Conservation (phyloP, 179 eudicot species). For the Silene coronaria region DNA sequence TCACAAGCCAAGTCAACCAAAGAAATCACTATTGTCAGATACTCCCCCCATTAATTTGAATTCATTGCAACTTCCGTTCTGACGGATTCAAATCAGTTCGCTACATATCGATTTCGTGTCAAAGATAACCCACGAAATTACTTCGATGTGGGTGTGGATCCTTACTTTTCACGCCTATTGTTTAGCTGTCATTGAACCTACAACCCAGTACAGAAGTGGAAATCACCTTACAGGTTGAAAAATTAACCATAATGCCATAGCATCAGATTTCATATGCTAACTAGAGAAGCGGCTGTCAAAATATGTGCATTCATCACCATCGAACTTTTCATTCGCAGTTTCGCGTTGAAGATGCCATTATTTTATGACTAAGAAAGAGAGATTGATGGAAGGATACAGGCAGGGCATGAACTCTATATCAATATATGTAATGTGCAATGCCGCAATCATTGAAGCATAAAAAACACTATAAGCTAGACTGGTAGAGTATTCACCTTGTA, state of each 20-base stretch:
- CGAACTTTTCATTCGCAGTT: not conserved
- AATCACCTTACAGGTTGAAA: not conserved
- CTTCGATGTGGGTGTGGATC: not conserved
- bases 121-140: not conserved
- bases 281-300: no score
- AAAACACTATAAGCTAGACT: not conserved
- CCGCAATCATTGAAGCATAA: not conserved
- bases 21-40: not conserved
- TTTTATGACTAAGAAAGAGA: not conserved
- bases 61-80: not conserved
- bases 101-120: not conserved
- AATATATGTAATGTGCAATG: not conserved
- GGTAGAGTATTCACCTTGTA: not conserved
- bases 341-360: not conserved
- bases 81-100: not conserved
- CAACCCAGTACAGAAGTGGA: not conserved
- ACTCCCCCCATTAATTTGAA: not conserved
- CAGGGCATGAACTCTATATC: not conserved
- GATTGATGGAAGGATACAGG: not conserved
- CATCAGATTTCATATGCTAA: not conserved
- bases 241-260: not conserved
- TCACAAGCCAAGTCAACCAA: constrained; percentile 8
- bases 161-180: not conserved
- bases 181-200: not conserved
- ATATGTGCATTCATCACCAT: not conserved